Conservation (phyloP, 176 grass and related monocot genomes). For the Aegilops sharonensis region DNA sequence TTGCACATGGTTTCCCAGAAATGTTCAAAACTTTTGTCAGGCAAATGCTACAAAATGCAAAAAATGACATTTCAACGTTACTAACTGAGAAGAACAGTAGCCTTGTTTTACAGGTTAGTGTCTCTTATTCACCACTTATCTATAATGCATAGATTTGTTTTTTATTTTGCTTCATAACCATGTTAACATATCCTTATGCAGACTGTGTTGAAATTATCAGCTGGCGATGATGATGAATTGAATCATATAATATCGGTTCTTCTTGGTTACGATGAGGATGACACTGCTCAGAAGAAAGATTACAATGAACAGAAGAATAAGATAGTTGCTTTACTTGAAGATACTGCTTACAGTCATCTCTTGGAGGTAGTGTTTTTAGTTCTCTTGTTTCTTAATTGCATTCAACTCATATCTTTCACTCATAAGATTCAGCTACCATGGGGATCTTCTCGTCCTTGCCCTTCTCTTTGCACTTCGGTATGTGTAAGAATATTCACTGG, state of each 20-base stretch:
- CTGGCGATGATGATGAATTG: constrained; percentile 58
- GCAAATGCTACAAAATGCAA: constrained; percentile 61
- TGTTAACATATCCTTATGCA: constrained; percentile 32
- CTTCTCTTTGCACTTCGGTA: constrained; percentile 1
- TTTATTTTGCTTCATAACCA: neutral
- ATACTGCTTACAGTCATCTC: constrained; percentile 87
- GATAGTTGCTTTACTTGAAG: constrained; percentile 81
- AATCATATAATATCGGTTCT: constrained; percentile 61
- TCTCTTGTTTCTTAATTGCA: constrained; percentile 12
- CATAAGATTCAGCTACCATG: neutral
- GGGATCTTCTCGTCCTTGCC: neutral
- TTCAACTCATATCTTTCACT: constrained; percentile 4
- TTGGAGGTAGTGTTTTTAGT: constrained; percentile 59
- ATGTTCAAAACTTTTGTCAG: constrained; percentile 71
- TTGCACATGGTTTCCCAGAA: constrained; percentile 49
- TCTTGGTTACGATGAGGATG: constrained; percentile 54
- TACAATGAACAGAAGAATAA: constrained; percentile 52
- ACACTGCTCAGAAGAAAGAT: constrained; percentile 22
- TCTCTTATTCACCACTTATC: neutral
- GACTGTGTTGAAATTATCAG: constrained; percentile 74
- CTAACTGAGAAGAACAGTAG: constrained; percentile 79
- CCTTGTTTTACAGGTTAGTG: constrained; percentile 79
- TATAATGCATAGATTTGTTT: neutral
- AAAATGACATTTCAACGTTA: constrained; percentile 54
- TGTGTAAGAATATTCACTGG: constrained; percentile 5